Evolutionary conservation across 129 eudicot genomes (phyloP).

Genomic region (sunflower (Helianthus annuus)): DNA sequence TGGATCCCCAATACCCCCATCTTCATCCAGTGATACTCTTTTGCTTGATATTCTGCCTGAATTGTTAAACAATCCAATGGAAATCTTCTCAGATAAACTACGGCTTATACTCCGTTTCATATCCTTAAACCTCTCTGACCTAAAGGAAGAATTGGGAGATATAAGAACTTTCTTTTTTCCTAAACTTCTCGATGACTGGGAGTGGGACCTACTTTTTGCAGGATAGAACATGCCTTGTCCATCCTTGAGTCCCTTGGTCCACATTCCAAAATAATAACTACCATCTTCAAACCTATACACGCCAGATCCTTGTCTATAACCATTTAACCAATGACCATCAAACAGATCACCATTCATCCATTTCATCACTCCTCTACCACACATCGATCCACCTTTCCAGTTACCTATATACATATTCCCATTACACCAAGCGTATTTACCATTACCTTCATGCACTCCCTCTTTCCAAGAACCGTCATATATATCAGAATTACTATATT

Average conservation of each 20-base stretch:
- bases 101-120: conserved; percentile 48
- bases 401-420: conserved; percentile 77
- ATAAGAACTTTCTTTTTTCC: conserved; percentile 40
- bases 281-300: conserved; percentile 85
- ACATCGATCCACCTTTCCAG: conserved; percentile 87
- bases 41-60: conserved; percentile 55
- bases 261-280: conserved; percentile 83
- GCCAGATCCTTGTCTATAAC: conserved; percentile 83
- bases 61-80: conserved; percentile 40
- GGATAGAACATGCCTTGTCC: conserved; percentile 87
- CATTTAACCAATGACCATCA: conserved; percentile 91
- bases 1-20: conserved; percentile 38
- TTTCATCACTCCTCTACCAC: conserved; percentile 94
- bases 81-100: conserved; percentile 57
- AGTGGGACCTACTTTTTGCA: conserved; percentile 50
- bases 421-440: conserved; percentile 78
- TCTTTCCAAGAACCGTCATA: conserved; percentile 97
- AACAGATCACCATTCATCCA: conserved; percentile 88
- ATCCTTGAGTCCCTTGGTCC: conserved; percentile 93
- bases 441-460: conserved; percentile 87
- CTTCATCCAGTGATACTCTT: conserved; percentile 47
- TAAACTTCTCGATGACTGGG: conserved; percentile 44
- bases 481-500: conserved; percentile 67
- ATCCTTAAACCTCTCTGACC: conserved; percentile 41
- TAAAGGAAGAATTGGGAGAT: conserved; percentile 43